Evolutionary conservation across 2,329 filamentous ascomycete species (phyloP), one percentile per base, ranked within the genome.

Genomic region (Trichocomaceae sp.): DNA sequence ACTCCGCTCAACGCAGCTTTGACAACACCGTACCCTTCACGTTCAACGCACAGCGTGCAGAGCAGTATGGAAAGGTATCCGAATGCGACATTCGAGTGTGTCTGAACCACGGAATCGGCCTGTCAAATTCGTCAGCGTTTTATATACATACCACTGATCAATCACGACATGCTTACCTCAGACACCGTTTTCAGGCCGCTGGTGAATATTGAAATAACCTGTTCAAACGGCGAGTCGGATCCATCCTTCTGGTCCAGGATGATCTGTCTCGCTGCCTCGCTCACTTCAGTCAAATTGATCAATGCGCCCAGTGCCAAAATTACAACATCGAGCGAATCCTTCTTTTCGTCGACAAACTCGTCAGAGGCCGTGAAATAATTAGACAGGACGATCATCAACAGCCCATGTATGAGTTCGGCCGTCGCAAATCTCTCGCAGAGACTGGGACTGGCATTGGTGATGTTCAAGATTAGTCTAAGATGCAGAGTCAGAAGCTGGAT

Each of bases 211-310:
- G 72, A 71, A 31, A 88, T 76, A 35, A 95, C 76, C 49, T 72
- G 72, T 48, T 83, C 78, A 35, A 90, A 70, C 7, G 82, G 75
- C 64, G 68, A 72, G 56, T 66, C 64, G 39, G 59, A 70, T 53
- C 66, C 69, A 55, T 47, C 56, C 70, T 64, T 53, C 59, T 69
- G 60, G 58, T 66, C 58, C 65, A 82, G 60, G 68, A 79, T 64
- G 69, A 75, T 58, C 64, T 73, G 68, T 52, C 85, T 78, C 12
- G 87, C 85, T 20, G 77, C 69, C 15, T 83, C 76, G 64, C 84
- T 90, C 65, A 89, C 85, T 67, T 96, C 90, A 8, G 88, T 82
- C 53, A 96, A 81, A 64, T 96, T 96, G 69, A 95, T 95, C 71
- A 92, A 81, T 20, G 89, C 83, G 0, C 90, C 91, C 39, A 96